Percentiles rank a stretch among this genome's conserved stretches.
These are phyloP conservation scores for Begonia masoniana DNA, from an alignment of 306 rosid genomes.

Conservation along the genomic window DNA sequence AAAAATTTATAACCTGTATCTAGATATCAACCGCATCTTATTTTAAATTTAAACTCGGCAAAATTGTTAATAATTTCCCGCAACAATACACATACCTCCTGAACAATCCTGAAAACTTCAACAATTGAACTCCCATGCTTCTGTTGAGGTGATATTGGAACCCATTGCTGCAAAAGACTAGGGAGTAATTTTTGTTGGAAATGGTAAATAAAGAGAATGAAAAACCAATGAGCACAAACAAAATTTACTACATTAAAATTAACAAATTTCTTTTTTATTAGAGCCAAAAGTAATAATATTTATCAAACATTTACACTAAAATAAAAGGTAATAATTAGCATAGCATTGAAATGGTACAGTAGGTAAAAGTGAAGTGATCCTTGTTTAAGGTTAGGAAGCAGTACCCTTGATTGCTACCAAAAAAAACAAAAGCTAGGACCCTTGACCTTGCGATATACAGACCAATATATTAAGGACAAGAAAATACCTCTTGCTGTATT, in stretches of 20 bases:
- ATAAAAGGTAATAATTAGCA: too few relatives aligned
- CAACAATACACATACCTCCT: constrained; percentile 52
- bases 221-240: background rate
- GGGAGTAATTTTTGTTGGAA: background rate
- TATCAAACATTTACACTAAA: too few relatives aligned
- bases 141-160: constrained; percentile 89
- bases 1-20: too few relatives aligned
- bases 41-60: background rate
- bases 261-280: too few relatives aligned
- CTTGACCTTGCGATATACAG: too few relatives aligned
- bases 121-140: constrained; percentile 88
- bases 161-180: constrained; percentile 61
- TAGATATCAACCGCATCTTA: too few relatives aligned
- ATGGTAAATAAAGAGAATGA: background rate
- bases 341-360: background rate
- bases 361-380: background rate
- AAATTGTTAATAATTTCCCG: background rate
- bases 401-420: too few relatives aligned
- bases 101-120: constrained; percentile 93
- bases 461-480: too few relatives aligned
- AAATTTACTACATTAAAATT: too few relatives aligned
- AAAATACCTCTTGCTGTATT: constrained; percentile 67
- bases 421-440: too few relatives aligned
- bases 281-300: too few relatives aligned
- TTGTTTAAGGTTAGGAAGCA: too few relatives aligned